phyloP scores from a whole-genome alignment of 78 protist genomes.

The Mastigamoeba balamuthi region DNA sequence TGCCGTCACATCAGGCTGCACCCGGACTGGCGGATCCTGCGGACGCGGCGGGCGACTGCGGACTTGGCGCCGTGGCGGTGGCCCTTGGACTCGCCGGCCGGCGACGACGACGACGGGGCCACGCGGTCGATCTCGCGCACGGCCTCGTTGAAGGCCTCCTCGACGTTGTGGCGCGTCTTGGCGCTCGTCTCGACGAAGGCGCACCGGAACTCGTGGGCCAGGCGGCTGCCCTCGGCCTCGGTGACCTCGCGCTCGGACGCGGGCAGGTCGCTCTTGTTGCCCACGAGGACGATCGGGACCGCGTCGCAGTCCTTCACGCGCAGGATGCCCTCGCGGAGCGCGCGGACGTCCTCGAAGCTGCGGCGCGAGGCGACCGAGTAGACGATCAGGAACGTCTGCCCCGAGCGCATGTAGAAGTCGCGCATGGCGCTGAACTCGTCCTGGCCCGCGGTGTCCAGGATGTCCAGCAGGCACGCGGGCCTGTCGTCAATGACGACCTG shows the following conservation, averaged over 20 bases:
- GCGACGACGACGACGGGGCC: too few species aligned
- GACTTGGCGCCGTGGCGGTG: too few species aligned
- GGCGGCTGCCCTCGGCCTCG: conserved; percentile 57
- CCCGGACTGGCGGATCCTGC: too few species aligned
- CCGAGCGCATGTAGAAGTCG: background rate
- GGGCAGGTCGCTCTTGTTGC: conserved; percentile 79
- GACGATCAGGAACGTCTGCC: background rate
- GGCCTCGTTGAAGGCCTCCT: conserved; percentile 15
- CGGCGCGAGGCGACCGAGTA: background rate
- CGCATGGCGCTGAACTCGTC: background rate
- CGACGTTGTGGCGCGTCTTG: conserved; percentile 63
- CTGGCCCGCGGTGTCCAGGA: conserved; percentile 22
- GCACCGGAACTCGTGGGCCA: conserved; percentile 42
- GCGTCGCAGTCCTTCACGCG: background rate
- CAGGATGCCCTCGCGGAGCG: background rate
- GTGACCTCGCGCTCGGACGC: conserved; percentile 52
- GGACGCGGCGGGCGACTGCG: too few species aligned
- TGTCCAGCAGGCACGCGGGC: conserved; percentile 34
- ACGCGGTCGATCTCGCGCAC: too few species aligned
- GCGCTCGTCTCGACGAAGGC: conserved; percentile 79
- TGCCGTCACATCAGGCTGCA: too few species aligned
- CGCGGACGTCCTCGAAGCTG: background rate
- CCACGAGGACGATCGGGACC: conserved; percentile 51
- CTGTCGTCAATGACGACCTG: conserved; percentile 51
- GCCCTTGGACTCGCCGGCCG: too few species aligned